Evolutionary conservation across 345 rosid species (phyloP), one percentile per base, ranked within the genome.

Genomic region (Excoecaria agallocha): DNA sequence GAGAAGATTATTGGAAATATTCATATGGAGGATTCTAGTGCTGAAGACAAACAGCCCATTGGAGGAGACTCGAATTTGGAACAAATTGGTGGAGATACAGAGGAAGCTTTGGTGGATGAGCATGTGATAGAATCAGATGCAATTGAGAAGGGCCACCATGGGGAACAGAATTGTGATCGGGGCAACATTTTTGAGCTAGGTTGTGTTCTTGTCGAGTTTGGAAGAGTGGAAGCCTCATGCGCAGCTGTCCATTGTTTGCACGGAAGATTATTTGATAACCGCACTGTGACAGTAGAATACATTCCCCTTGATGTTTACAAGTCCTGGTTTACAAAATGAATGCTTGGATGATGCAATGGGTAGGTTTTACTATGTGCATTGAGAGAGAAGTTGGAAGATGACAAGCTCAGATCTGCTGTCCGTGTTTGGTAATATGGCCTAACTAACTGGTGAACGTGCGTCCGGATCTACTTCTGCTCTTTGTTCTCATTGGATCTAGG

Each of bases 181-280:
- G 51, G 74, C 63, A 46, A 49, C 22, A 68, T 84, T 65, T 90
- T 91, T 58, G 93, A 93, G 78, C 63, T 72, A 6, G 97, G 96
- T 19, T 82, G 84, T 74, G 89, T 96, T 56, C 83, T 89, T 69
- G 93, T 96, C 43, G 95, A 93, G 82, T 96, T 84, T 63, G 61
- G 85, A 74, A 91, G 97, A 89, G 77, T 84, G 16, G 97, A 90
- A 85, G 88, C 90, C 15, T 79, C 95, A 20, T 76, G 92, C 58
- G 78, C 16, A 43, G 96, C 97, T 8, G 99, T 92, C 12, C 92
- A 90, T 76, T 80, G 86, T 62, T 80, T 93, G 83, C 94, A 89
- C 16, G 93, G 96, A 66, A 85, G 97, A 19, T 79, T 78, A 60
- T 93, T 87, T 73, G 87, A 82, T 13, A 88, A 81, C 57, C 89